These are phyloP conservation scores for Leishmania guyanensis DNA, from an alignment of 208 protist species.

Conservation along the genomic window DNA sequence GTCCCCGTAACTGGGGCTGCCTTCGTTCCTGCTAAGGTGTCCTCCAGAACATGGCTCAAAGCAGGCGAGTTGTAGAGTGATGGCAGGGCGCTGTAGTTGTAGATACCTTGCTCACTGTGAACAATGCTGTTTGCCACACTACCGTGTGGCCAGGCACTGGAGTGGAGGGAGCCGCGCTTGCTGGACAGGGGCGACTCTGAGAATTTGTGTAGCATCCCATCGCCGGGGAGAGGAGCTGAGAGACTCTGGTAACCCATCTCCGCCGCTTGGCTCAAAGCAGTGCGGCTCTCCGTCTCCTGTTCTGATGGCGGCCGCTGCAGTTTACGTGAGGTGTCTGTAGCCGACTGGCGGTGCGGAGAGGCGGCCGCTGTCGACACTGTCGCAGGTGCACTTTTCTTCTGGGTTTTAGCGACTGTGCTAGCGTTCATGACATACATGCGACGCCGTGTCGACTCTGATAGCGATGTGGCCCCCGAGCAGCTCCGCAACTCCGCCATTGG, in stretches of 20 bases:
- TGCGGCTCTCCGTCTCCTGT: neutral
- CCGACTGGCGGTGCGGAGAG: neutral
- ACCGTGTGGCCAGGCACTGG: neutral
- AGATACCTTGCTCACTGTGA: constrained; percentile 29
- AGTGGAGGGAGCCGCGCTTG: neutral
- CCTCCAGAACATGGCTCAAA: constrained; percentile 19
- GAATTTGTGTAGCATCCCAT: neutral
- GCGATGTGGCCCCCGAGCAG: neutral
- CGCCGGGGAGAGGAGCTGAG: neutral
- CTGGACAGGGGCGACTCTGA: neutral
- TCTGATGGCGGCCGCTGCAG: constrained; percentile 2
- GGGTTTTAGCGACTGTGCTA: neutral
- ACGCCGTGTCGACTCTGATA: neutral
- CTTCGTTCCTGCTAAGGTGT: neutral
- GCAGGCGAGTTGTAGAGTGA: constrained; percentile 29
- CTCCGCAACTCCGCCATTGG: constrained; percentile 4
- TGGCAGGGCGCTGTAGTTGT: constrained; percentile 26
- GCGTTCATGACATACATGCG: neutral
- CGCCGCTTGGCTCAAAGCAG: neutral
- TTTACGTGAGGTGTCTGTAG: constrained; percentile 2
- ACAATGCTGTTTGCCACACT: constrained; percentile 19
- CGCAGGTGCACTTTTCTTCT: neutral
- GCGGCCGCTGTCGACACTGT: neutral
- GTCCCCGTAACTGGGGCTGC: neutral
- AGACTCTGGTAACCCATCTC: constrained; percentile 1